These are phyloP conservation scores for Corylus heterophylla DNA, from an alignment of 306 rosid species.

Conservation along the genomic window DNA sequence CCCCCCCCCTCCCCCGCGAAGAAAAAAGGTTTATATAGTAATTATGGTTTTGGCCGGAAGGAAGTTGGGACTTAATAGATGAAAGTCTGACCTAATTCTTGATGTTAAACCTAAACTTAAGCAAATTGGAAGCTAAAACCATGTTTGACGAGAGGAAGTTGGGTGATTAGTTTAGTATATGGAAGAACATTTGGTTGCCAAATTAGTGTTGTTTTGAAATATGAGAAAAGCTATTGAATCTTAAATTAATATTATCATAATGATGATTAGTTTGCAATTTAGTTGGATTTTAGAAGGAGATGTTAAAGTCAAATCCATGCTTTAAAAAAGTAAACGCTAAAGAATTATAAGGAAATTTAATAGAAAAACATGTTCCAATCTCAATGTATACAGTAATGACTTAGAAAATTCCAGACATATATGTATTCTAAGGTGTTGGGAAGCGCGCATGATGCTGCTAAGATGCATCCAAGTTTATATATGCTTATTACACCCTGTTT, in stretches of 20 bases:
- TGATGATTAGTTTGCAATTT: background rate
- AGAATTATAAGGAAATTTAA: conserved; percentile 14
- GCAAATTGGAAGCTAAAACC: background rate
- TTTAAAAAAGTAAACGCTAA: conserved; percentile 5
- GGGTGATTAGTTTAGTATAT: background rate
- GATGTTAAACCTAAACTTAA: conserved; percentile 15
- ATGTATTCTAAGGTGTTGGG: background rate
- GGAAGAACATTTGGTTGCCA: conserved; percentile 4
- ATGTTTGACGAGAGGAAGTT: background rate
- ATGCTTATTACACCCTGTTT: too few relatives aligned
- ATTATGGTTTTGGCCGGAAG: background rate
- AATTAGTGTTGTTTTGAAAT: background rate
- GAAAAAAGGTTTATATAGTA: too few relatives aligned
- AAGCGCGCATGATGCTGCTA: background rate
- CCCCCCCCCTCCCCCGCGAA: too few relatives aligned
- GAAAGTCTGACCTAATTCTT: conserved; percentile 16
- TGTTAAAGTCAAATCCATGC: conserved; percentile 36
- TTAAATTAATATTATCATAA: background rate
- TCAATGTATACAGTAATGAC: conserved; percentile 11
- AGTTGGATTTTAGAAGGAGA: conserved; percentile 1
- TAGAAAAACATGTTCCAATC: conserved; percentile 12
- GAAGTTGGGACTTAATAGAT: background rate
- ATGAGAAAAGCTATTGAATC: conserved; percentile 21
- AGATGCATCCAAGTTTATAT: too few relatives aligned
- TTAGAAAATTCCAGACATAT: background rate